Percentiles rank a stretch among this genome's conserved stretches.
These are phyloP conservation scores for Excoecaria agallocha DNA, from an alignment of 345 rosid species.

Conservation along the genomic window DNA sequence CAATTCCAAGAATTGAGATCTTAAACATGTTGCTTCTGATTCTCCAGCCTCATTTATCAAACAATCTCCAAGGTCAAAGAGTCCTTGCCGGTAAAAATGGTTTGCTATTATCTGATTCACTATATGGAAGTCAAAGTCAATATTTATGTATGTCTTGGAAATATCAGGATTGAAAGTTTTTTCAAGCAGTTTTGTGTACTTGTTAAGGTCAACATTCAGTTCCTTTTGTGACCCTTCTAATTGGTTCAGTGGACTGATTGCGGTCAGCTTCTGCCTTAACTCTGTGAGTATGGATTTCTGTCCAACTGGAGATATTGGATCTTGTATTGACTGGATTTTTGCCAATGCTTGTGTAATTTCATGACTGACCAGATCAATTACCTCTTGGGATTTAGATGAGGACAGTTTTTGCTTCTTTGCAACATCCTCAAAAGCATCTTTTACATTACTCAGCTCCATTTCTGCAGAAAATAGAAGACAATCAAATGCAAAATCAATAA, in stretches of 20 bases:
- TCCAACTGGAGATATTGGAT: slow-evolving; percentile 27
- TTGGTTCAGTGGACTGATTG: slow-evolving; percentile 41
- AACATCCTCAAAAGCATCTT: slow-evolving; percentile 62
- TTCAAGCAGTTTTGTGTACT: slow-evolving; percentile 59
- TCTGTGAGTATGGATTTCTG: slow-evolving; percentile 43
- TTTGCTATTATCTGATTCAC: slow-evolving; percentile 61
- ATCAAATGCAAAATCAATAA: neutral
- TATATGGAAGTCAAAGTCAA: slow-evolving; percentile 51
- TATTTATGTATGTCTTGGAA: slow-evolving; percentile 59
- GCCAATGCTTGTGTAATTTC: slow-evolving; percentile 50
- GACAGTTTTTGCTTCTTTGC: slow-evolving; percentile 64
- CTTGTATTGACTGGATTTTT: slow-evolving; percentile 33
- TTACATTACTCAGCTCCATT: slow-evolving; percentile 44
- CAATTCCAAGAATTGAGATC: slow-evolving; percentile 57
- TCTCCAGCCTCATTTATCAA: slow-evolving; percentile 57
- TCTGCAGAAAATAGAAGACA: too few relatives aligned
- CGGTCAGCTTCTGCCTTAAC: slow-evolving; percentile 50
- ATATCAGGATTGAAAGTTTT: slow-evolving; percentile 60
- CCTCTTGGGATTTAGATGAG: slow-evolving; percentile 44
- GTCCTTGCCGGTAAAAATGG: slow-evolving; percentile 69
- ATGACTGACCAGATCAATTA: slow-evolving; percentile 44
- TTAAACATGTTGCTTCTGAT: slow-evolving; percentile 37
- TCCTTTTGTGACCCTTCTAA: slow-evolving; percentile 68
- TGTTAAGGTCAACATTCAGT: slow-evolving; percentile 38
- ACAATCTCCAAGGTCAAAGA: slow-evolving; percentile 80